Conservation (phyloP, 2,329 filamentous ascomycete species). For the Penicillium palitans region DNA sequence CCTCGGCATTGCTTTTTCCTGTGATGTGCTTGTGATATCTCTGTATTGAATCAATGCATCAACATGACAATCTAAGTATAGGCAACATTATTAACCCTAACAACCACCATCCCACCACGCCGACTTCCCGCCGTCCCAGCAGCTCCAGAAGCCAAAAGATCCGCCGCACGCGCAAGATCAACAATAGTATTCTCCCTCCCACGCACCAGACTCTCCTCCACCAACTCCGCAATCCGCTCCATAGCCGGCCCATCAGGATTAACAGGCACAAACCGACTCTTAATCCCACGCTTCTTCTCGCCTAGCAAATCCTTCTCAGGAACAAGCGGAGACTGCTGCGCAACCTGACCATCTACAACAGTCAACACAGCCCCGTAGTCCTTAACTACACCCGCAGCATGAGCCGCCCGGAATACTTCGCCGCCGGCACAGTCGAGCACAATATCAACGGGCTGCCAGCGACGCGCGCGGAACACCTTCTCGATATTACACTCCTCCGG, state of each 20-base stretch:
- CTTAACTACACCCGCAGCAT: constrained; percentile 35
- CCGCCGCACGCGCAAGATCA: constrained; percentile 37
- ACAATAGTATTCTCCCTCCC: constrained; percentile 37
- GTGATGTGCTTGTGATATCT: not conserved
- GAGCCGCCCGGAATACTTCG: constrained; percentile 36
- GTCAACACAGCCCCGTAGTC: constrained; percentile 39
- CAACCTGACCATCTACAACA: constrained; percentile 33
- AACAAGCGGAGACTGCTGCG: constrained; percentile 14
- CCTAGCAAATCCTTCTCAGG: constrained; percentile 22
- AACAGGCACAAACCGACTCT: constrained; percentile 40
- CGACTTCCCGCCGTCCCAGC: constrained; percentile 30
- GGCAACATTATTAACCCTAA: constrained; percentile 30
- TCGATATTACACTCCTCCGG: constrained; percentile 33
- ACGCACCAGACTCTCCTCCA: constrained; percentile 37
- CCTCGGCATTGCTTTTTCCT: not conserved
- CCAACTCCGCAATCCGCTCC: constrained; percentile 35
- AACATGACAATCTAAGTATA: constrained; percentile 1
- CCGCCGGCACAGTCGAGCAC: constrained; percentile 43
- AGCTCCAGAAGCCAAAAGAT: constrained; percentile 35
- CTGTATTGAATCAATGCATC: not conserved
- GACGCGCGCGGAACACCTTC: constrained; percentile 31
- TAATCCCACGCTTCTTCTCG: constrained; percentile 26
- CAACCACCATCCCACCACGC: constrained; percentile 35
- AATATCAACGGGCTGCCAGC: constrained; percentile 42
- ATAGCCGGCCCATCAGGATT: constrained; percentile 39